Percentiles rank a stretch among this genome's conserved stretches.
Conservation (phyloP, 495 filamentous ascomycete genomes). For the Penicillium simplicissimum region DNA sequence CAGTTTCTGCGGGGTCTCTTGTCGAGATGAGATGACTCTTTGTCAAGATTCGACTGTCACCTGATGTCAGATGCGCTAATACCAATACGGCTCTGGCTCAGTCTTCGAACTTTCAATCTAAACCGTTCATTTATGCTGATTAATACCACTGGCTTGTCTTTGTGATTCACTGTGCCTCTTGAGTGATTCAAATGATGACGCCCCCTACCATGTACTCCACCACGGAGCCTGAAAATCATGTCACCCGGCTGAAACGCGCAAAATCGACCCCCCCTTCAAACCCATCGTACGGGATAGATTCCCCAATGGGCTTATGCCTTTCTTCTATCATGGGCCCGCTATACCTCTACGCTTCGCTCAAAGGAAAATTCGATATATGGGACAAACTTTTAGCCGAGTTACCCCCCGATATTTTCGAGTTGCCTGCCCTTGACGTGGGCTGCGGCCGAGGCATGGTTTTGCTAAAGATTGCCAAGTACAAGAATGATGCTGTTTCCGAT, state of each 20-base stretch:
- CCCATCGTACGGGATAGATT: not conserved
- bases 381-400: not conserved
- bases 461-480: not conserved
- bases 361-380: not conserved
- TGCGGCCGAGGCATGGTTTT: not conserved
- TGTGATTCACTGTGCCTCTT: too few species aligned
- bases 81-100: too few species aligned
- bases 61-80: too few species aligned
- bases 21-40: too few species aligned
- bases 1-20: not conserved
- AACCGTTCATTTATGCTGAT: too few species aligned
- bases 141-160: too few species aligned
- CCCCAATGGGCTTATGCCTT: not conserved
- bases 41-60: too few species aligned
- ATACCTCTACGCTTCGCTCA: not conserved
- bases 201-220: not conserved
- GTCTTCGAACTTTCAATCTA: too few species aligned
- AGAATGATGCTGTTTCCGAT: not conserved
- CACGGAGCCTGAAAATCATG: not conserved
- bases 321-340: not conserved
- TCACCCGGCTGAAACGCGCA: not conserved
- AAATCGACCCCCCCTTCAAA: not conserved
- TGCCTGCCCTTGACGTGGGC: not conserved
- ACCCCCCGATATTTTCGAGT: not conserved
- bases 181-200: not conserved